Base-by-base conservation (phyloP, 2,329 filamentous ascomycete genomes). In the Catunica adiposa region DNA sequence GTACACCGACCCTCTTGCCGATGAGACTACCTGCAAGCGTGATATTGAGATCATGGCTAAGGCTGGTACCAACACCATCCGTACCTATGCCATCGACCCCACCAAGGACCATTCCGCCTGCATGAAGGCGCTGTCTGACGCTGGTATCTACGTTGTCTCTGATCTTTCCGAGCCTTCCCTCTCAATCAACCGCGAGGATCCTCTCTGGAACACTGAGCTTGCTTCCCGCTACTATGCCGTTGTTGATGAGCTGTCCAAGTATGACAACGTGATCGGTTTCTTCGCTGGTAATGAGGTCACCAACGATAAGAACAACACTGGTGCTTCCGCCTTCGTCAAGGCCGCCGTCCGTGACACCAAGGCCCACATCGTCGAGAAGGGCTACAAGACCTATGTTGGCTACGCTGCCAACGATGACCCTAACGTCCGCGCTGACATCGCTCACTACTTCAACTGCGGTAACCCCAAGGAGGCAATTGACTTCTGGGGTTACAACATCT, bases 401-500 rank as follows among this genome's bases (percentile, higher is more conserved):
- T 98, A 98, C 67, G 92, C 92, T 62, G 92, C 92, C 70, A 92
- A 94, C 70, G 92, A 97, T 63, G 89, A 96, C 69, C 77, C 81
- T 42, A 76, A 80, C 22, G 94, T 95, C 63, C 86, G 92, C 68
- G 76, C 76, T 61, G 75, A 88, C 64, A 80, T 97, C 65, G 86
- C 88, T 62, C 73, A 88, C 67, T 98, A 94, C 78, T 96, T 98
- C 74, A 89, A 95, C 77, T 98, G 92, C 67, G 86, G 89, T 59
- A 69, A 79, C 59, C 66, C 74, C 34, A 71, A 74, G 7, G 70
- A 59, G 71, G 65, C 84, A 59, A 95, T 97, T 62, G 92, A 98
- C 71, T 97, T 94, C 76, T 98, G 89, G 86, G 92, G 92, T 58
- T 97, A 97, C 83, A 98, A 98, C 77, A 95, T 97, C 73, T 98